Base-by-base conservation (phyloP, 140 eudicot genomes). In the Stevia rebaudiana region DNA sequence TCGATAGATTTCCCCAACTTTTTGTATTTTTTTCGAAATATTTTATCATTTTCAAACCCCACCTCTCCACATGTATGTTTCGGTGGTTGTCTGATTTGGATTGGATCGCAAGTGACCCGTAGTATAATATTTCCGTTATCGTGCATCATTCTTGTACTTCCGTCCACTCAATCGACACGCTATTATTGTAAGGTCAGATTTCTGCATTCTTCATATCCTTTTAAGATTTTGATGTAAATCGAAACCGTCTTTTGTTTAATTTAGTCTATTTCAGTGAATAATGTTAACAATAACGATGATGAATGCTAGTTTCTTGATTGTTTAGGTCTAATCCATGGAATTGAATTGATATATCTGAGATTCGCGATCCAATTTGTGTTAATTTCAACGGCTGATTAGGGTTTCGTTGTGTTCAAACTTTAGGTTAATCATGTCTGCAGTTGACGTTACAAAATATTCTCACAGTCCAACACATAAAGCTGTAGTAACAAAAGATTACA, bases 401-500 rank as follows among this genome's bases (percentile, higher is more conserved):
- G 68, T 51, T 81, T 70, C 59, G 18, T 44, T 56, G 6, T 68
- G 51, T 40, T 52, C 2, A 10, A 46, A 55, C 16, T 52, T 46
- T 65, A 23, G 62, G 48, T 57, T 63, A 83, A 65, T 63, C 62
- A 86, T 90, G 95, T 87, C 91, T 7, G 80, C 80, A 22, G 56
- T 81, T 46, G 95, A 87, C 69, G 81, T 77, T 36, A 77, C 96
- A 2, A 92, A 85, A 30, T 92, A 92, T 61, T 84, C 83, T 7
- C 87, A 92, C 41, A 83, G 95, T 73, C 94, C 92, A 40, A 88
- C 81, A 28, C 98, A 92, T 66, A 80, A 76, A 68, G 95, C 95
- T 8, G 73, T 92, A 70, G 69, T 72, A 30, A 71, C 65, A 21
- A 85, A 80, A 61, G 98, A 92, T 59, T 83, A 92, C 68, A 76